Evolutionary conservation across 2,329 filamentous ascomycete species (phyloP).

Genomic region (Leptographium lundbergii): DNA sequence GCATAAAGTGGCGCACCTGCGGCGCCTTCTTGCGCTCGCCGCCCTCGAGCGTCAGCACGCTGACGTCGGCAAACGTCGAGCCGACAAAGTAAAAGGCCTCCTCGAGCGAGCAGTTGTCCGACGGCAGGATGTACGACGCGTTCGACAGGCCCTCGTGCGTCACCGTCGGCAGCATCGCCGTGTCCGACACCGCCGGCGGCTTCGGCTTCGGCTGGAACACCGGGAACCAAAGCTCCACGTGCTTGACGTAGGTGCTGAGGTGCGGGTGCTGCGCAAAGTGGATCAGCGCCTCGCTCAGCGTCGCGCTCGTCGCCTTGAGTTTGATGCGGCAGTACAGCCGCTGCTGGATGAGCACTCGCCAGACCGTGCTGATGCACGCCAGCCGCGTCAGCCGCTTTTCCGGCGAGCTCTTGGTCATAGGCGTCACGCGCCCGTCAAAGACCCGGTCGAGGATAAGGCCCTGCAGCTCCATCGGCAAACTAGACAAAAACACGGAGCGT

Average conservation of each 20-base stretch:
- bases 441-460: conserved; percentile 59
- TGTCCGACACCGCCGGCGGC: conserved; percentile 28
- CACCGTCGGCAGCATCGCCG: conserved; percentile 36
- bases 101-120: conserved; percentile 56
- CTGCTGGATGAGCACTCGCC: conserved; percentile 56
- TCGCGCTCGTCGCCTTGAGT: conserved; percentile 56
- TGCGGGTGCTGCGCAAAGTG: conserved; percentile 50
- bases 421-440: conserved; percentile 54
- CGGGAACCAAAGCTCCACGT: conserved; percentile 68
- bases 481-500: conserved; percentile 25
- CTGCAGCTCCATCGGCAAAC: conserved; percentile 58
- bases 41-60: conserved; percentile 61
- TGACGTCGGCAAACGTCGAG: conserved; percentile 44
- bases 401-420: conserved; percentile 42
- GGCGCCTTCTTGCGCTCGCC: conserved; percentile 65
- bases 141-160: conserved; percentile 42
- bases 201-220: conserved; percentile 51
- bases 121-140: conserved; percentile 44
- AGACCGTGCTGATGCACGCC: conserved; percentile 48
- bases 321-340: conserved; percentile 66
- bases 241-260: conserved; percentile 51
- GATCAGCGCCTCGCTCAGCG: conserved; percentile 41
- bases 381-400: conserved; percentile 53
- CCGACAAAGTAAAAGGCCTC: conserved; percentile 55
- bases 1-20: conserved; percentile 45